Evolutionary conservation across 208 protist species (phyloP), one percentile per base, ranked within the genome.

Genomic region (Sergeia podlipaevii): DNA sequence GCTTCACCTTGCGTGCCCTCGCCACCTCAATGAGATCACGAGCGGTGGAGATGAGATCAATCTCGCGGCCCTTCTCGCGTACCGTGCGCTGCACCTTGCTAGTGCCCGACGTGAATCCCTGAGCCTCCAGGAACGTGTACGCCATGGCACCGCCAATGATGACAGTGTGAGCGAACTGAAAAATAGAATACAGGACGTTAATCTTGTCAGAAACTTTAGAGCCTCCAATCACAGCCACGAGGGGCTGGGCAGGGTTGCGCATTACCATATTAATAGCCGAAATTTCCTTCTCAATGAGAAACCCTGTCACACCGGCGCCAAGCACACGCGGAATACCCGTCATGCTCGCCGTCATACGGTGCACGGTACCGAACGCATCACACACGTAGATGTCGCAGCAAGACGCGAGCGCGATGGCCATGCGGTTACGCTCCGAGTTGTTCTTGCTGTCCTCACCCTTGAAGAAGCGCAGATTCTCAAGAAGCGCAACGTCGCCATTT

Each of bases 401-500:
- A 36, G 71, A 68, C 6, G 89, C 90, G 3, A 99, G 81, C 42
- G 92, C 89, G n/a, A 86, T 74, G 0, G 86, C 74, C 70, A 94
- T 74, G 8, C 46, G 59, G 26, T 95, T 91, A 27, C 76, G 80
- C 32, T 92, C 42, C 1, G 51, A 34, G 7, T 62, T 65, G 23
- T 89, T 82, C 61, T 93, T 96, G 58, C 96, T 97, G 72, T 99
- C 97, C 72, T 99, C 98, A 50, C 99, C 98, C 41, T 85, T 51
- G 74, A 99, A 98, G 80, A 99, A 99, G 46, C 99, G 96, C n/a
- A 99, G 64, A 75, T 99, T 99, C 83, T 99, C 98, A 21, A 99
- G 80, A 5, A 99, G 78, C 62, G 99, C 77, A 28, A 99, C 75
- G 1, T 85, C 81, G 24, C 97, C 97, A 57, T 78, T 73, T 51